Evolutionary conservation across 2,329 filamentous ascomycete genomes (phyloP).

Genomic region (Gaeumannomyces sp.): DNA sequence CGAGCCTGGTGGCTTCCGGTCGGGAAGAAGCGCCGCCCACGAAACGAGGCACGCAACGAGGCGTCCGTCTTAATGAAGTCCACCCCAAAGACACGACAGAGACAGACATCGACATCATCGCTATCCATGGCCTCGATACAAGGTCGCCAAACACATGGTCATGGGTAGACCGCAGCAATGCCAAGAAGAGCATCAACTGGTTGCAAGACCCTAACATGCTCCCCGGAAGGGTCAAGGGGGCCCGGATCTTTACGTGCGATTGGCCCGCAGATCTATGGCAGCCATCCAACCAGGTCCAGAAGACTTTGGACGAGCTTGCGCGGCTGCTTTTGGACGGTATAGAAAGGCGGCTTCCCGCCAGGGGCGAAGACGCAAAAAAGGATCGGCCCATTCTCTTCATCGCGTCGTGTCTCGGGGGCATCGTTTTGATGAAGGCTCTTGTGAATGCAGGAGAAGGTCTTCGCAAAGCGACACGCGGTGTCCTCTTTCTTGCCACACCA

Average conservation of each 20-base stretch:
- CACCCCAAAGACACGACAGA: constrained; percentile 10
- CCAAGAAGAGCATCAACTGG: constrained; percentile 20
- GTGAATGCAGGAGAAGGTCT: constrained; percentile 16
- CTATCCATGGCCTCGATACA: constrained; percentile 15
- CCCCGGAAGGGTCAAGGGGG: constrained; percentile 13
- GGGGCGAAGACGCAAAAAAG: not conserved
- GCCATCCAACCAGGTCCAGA: constrained; percentile 14
- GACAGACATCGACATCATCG: constrained; percentile 17
- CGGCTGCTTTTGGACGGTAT: constrained; percentile 20
- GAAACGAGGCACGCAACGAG: constrained; percentile 4
- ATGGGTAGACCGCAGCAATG: constrained; percentile 12
- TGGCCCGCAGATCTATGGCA: constrained; percentile 22
- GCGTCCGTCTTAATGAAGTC: constrained; percentile 11
- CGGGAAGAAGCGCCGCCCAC: not conserved
- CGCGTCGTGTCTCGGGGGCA: constrained; percentile 28
- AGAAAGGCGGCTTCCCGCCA: constrained; percentile 11
- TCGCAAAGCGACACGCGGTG: constrained; percentile 16
- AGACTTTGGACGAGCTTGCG: constrained; percentile 18
- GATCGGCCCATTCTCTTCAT: constrained; percentile 25
- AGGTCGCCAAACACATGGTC: constrained; percentile 24
- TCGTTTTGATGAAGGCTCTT: constrained; percentile 24
- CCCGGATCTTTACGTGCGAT: constrained; percentile 24
- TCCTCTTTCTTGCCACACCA: constrained; percentile 25
- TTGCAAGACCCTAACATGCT: constrained; percentile 21
- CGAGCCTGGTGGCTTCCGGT: not conserved